Base-by-base conservation (phyloP, 2,329 filamentous ascomycete genomes). In the Diaporthe sp. region DNA sequence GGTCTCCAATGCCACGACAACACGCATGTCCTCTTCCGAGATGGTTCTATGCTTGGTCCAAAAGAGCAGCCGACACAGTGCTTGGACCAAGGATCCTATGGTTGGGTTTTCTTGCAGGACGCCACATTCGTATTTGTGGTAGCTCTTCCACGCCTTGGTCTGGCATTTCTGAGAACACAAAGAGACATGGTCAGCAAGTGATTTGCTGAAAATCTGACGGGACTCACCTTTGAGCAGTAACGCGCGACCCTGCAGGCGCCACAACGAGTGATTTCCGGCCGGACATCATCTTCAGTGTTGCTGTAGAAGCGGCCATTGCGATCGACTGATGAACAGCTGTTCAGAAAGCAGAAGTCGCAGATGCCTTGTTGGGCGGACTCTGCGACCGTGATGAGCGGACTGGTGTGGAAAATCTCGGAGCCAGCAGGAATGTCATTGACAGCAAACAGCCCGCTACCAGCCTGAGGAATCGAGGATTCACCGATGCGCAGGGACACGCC, bases 111-210 rank as follows among this genome's bases (percentile, higher is more conserved):
- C 59, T 30, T 71, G 70, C 42, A 82, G 73, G 0, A 80, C 32
- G 25, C 73, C 70, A 75, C 82, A 82, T 72, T 83, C 82, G 50
- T 79, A 76, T 30, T 77, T 80, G 75, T 83, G 82, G 59, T 79
- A 81, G 3, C 65, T 68, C n/a, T 63, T 71, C 81, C 80, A 82
- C 0, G 80, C 80, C 17, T 74, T 74, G 51, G 75, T 74, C 58
- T 82, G 81, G 70, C 82, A 83, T 25, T 75, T 39, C 80, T 82
- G 37, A 7, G 37, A 27, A 51, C n/a, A 7, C 30, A 8, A 9
- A 37, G 5, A 42, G 30, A 10, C 8, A 44, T 25, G 35, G 27
- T 70, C 22, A 73, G 59, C 17, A 44, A 63, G 15, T 32, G 27
- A 17, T 15, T 9, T 15, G 30, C 32, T 19, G 42, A n/a, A 25